Conservation (phyloP, 306 rosid genomes). For the Abrus pulchellus region DNA sequence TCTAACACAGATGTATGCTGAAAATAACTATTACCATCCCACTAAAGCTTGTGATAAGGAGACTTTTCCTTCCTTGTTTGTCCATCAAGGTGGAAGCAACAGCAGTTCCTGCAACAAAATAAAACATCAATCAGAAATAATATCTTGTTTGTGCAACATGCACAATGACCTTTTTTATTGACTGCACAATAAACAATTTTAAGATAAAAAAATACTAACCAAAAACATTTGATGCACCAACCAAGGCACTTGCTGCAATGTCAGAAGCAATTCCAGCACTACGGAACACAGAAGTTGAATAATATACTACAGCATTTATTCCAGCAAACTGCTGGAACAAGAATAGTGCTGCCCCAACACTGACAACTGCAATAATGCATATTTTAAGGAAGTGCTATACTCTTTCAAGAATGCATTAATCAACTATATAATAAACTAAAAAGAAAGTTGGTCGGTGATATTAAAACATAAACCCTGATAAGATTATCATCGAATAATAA, state of each 20-base stretch:
- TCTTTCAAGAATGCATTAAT: slow-evolving; percentile 16
- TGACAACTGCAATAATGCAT: slow-evolving; percentile 79
- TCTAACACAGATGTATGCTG: background rate
- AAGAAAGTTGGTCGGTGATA: background rate
- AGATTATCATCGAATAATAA: slow-evolving; percentile 6
- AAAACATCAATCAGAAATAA: slow-evolving; percentile 39
- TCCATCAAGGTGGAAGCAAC: slow-evolving; percentile 98
- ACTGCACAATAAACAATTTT: background rate
- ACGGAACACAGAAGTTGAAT: slow-evolving; percentile 95
- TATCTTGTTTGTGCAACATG: slow-evolving; percentile 24
- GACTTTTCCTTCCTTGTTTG: slow-evolving; percentile 91
- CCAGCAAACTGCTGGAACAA: slow-evolving; percentile 96
- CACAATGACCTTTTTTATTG: background rate
- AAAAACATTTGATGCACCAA: slow-evolving; percentile 93
- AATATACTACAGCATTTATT: slow-evolving; percentile 96
- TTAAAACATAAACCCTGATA: slow-evolving; percentile 16
- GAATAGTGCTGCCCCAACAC: slow-evolving; percentile 96
- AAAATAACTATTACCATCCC: slow-evolving; percentile 81
- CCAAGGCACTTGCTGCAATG: slow-evolving; percentile 98
- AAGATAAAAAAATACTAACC: slow-evolving; percentile 63
- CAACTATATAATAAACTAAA: slow-evolving; percentile 4
- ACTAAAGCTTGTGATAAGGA: slow-evolving; percentile 85
- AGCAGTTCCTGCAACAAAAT: slow-evolving; percentile 75
- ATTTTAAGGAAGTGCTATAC: slow-evolving; percentile 34
- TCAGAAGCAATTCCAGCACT: slow-evolving; percentile 97